Conservation (phyloP, 352 stramenopile genomes). For the Globisporangium ultimum region DNA sequence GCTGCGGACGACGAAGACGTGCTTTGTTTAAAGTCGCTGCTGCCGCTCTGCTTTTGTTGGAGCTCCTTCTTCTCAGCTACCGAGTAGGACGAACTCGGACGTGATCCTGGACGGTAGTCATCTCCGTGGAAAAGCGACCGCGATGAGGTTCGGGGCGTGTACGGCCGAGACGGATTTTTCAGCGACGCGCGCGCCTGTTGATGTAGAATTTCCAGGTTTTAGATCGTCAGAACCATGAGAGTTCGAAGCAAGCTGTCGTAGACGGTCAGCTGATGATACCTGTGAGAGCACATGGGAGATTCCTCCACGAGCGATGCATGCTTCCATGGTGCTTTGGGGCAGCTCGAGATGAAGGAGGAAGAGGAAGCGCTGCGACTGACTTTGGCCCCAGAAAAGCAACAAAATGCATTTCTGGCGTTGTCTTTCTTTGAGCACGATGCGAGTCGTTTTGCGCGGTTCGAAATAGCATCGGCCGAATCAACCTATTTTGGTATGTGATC, state of each 20-base stretch:
- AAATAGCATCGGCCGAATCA: no score
- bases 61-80: slow-evolving; percentile 37
- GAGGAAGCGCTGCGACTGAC: no score
- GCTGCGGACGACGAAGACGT: neutral
- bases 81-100: slow-evolving; percentile 67
- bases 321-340: slow-evolving; percentile 39
- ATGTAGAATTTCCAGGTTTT: neutral
- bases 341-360: no score
- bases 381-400: no score
- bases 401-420: no score
- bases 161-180: slow-evolving; percentile 80
- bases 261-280: slow-evolving; percentile 21
- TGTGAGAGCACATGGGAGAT: slow-evolving; percentile 81
- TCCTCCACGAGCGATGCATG: slow-evolving; percentile 64
- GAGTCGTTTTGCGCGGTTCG: no score
- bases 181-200: slow-evolving; percentile 68
- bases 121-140: slow-evolving; percentile 73
- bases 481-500: no score
- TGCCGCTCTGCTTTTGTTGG: slow-evolving; percentile 13
- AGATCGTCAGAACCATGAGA: no score
- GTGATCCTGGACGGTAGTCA: slow-evolving; percentile 64
- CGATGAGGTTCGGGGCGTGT: slow-evolving; percentile 54
- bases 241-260: no score
- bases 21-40: slow-evolving; percentile 9
- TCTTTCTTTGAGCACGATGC: no score